Percentiles rank a stretch among this genome's conserved stretches.
These are phyloP conservation scores for Alternaria sp. DNA, from an alignment of 2,329 filamentous ascomycete genomes.

Conservation along the genomic window DNA sequence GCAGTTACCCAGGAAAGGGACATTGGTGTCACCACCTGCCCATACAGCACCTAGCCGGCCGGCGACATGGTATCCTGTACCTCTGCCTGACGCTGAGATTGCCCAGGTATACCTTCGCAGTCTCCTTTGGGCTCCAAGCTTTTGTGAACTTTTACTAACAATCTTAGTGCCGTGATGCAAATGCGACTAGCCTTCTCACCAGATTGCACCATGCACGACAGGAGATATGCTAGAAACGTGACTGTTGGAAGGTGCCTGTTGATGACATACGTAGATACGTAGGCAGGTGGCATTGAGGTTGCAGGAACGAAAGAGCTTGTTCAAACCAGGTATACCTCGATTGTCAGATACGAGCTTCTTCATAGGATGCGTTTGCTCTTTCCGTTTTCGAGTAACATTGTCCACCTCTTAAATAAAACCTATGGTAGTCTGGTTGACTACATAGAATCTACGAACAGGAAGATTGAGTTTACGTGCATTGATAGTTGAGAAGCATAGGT, in stretches of 20 bases:
- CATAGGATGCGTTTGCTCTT: not conserved
- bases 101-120: not conserved
- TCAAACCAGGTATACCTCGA: not conserved
- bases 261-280: not conserved
- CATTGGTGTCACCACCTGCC: constrained; percentile 23
- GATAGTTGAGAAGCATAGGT: not conserved
- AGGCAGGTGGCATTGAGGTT: not conserved
- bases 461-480: not conserved
- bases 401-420: not conserved
- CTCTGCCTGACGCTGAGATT: not conserved
- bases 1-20: constrained; percentile 12
- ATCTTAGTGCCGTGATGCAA: constrained; percentile 19
- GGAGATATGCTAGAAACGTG: not conserved
- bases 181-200: constrained; percentile 23
- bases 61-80: not conserved
- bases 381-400: not conserved
- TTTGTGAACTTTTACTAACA: not conserved
- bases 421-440: not conserved
- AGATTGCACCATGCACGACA: not conserved
- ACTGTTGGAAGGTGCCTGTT: not conserved
- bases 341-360: not conserved
- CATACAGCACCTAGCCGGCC: constrained; percentile 8
- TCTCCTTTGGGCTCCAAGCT: not conserved
- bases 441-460: not conserved
- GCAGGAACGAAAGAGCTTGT: not conserved